A percentile compares a stretch with the other conserved stretches of the same genome.
Evolutionary conservation across 2,329 filamentous ascomycete species (phyloP).

Genomic region (Neonectria neomacrospora): DNA sequence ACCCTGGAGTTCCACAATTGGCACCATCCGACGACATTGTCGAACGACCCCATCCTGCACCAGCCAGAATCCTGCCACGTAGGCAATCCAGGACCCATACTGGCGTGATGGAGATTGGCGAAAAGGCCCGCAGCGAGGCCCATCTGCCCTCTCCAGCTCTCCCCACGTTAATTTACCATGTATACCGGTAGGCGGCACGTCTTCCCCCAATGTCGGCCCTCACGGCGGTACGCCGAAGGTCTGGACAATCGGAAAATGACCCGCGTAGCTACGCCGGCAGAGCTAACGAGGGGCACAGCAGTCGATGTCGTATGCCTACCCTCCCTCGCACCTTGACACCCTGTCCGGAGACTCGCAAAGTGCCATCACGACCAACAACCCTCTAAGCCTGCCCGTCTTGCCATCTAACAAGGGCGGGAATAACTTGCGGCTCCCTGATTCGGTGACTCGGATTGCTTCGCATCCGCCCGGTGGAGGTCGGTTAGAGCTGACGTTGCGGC

Average conservation of each 20-base stretch:
- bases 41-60: constrained; percentile 14
- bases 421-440: constrained; percentile 15
- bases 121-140: constrained; percentile 20
- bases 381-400: not conserved
- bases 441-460: constrained; percentile 16
- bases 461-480: constrained; percentile 23
- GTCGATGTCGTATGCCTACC: constrained; percentile 21
- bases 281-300: constrained; percentile 21
- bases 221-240: constrained; percentile 26
- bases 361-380: constrained; percentile 15
- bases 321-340: constrained; percentile 7
- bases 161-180: not conserved
- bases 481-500: constrained; percentile 39
- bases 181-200: constrained; percentile 16
- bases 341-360: not conserved
- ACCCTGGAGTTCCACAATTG: constrained; percentile 13
- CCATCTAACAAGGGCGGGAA: constrained; percentile 12
- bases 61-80: constrained; percentile 21
- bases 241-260: constrained; percentile 24
- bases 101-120: constrained; percentile 30
- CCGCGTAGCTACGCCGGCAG: constrained; percentile 21
- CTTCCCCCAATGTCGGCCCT: constrained; percentile 26
- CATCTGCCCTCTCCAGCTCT: constrained; percentile 14
- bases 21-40: constrained; percentile 4
- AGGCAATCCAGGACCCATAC: constrained; percentile 17